phyloP scores from a whole-genome alignment of 2,329 filamentous ascomycete species.

The Pseudogymnoascus pannorum region DNA sequence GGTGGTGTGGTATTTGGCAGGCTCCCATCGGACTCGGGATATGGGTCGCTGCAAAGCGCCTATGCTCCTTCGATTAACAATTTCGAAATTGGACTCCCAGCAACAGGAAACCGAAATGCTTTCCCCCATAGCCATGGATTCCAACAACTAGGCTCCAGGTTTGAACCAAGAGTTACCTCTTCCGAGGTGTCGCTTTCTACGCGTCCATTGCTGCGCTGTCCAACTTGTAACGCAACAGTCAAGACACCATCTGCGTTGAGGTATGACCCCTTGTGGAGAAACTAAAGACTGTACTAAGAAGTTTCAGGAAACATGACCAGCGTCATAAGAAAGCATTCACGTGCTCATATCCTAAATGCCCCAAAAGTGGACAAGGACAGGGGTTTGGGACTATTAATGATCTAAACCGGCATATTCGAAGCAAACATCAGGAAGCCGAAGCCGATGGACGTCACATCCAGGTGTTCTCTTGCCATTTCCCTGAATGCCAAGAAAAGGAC shows the following conservation, averaged over 20 bases:
- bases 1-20: conserved; percentile 22
- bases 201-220: conserved; percentile 29
- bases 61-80: conserved; percentile 27
- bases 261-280: conserved; percentile 31
- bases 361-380: conserved; percentile 34
- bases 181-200: conserved; percentile 14
- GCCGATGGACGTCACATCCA: conserved; percentile 39
- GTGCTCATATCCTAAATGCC: conserved; percentile 53
- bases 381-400: conserved; percentile 80
- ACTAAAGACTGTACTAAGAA: conserved; percentile 19
- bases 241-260: conserved; percentile 50
- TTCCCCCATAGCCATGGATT: conserved; percentile 21
- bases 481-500: conserved; percentile 47
- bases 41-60: conserved; percentile 27
- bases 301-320: conserved; percentile 62
- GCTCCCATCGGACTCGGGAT: conserved; percentile 30
- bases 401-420: conserved; percentile 68
- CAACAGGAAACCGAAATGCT: conserved; percentile 25
- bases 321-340: conserved; percentile 61
- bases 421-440: conserved; percentile 52
- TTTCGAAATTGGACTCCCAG: conserved; percentile 24
- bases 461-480: conserved; percentile 52
- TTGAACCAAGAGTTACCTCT: conserved; percentile 13
- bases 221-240: conserved; percentile 33
- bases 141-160: conserved; percentile 14